Evolutionary conservation across 352 stramenopile species (phyloP).

Genomic region (Pythium rhizo-oryzae): DNA sequence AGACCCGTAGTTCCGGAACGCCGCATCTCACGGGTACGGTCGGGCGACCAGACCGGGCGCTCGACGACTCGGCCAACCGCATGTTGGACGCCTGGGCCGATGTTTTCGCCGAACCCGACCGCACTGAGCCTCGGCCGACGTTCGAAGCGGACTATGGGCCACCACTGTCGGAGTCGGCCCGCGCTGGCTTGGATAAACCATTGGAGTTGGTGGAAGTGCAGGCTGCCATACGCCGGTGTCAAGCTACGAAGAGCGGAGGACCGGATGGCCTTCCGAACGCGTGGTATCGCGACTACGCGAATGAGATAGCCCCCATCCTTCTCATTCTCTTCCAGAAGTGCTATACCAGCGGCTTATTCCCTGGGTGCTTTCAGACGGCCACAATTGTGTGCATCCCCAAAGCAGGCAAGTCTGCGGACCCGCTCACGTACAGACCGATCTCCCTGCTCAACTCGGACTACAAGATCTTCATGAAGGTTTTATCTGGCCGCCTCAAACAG

Average conservation of each 20-base stretch:
- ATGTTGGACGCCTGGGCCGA: background rate
- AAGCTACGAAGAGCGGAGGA: background rate
- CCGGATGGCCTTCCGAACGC: conserved; percentile 16
- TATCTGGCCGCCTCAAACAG: background rate
- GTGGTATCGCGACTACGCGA: conserved; percentile 14
- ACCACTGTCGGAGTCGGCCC: background rate
- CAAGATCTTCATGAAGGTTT: conserved; percentile 12
- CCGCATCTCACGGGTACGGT: background rate
- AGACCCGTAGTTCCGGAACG: background rate
- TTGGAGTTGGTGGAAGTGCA: background rate
- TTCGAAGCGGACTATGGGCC: background rate
- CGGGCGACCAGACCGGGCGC: background rate
- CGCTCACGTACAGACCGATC: conserved; percentile 14
- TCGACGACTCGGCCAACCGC: background rate
- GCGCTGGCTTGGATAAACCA: background rate
- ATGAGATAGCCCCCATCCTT: background rate
- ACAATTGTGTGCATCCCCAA: conserved; percentile 7
- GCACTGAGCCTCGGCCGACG: background rate
- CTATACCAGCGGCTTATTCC: background rate
- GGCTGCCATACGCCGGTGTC: background rate
- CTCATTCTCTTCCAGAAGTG: background rate
- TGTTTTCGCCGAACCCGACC: background rate
- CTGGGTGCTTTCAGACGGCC: background rate
- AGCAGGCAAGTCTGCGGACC: background rate
- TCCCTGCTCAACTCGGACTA: conserved; percentile 28